Conservation (phyloP, 768 basidiomycete species). For the Rhizopogon vulgaris region DNA sequence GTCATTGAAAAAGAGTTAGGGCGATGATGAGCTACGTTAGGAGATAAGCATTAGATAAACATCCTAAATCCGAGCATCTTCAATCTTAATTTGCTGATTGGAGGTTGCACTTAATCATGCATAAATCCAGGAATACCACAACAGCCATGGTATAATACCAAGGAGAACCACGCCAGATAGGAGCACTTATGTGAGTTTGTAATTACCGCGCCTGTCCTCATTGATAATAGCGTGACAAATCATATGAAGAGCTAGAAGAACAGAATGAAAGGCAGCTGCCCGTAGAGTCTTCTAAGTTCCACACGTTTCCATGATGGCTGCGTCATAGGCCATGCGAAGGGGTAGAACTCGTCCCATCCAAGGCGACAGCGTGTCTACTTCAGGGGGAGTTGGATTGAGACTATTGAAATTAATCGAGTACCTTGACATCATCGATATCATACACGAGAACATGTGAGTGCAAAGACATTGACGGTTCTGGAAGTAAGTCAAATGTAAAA, state of each 20-base stretch:
- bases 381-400: not conserved
- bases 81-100: not conserved
- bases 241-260: not conserved
- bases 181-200: not conserved
- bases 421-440: not conserved
- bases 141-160: not conserved
- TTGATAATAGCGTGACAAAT: not conserved
- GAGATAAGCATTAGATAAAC: not conserved
- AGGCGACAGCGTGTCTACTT: not conserved
- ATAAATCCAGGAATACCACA: no score
- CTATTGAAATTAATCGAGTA: not conserved
- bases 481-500: not conserved
- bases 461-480: not conserved
- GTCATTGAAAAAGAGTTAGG: no score
- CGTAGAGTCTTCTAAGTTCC: not conserved
- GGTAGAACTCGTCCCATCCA: not conserved
- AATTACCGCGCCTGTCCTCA: not conserved
- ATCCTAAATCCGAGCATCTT: not conserved
- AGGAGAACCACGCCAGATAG: not conserved
- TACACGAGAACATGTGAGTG: constrained; percentile 2
- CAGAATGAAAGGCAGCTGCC: not conserved
- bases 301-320: not conserved
- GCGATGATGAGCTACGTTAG: no score
- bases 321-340: not conserved
- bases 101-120: no score